These are phyloP conservation scores for Oryza meridionalis DNA, from an alignment of 176 grass and related monocot genomes.

Conservation along the genomic window DNA sequence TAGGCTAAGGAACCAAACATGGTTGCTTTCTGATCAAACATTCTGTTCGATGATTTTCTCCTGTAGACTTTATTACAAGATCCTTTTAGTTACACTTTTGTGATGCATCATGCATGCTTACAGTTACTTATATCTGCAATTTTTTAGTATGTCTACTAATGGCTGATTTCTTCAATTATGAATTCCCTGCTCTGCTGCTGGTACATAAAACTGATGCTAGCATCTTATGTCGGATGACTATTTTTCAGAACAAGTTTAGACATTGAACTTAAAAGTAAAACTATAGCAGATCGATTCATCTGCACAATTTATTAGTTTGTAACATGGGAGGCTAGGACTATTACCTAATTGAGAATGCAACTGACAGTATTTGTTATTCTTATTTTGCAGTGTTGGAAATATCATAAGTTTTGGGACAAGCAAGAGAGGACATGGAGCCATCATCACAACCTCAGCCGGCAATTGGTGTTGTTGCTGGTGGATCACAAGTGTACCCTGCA, in stretches of 20 bases:
- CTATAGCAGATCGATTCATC: not conserved
- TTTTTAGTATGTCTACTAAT: not conserved
- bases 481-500: constrained; percentile 53
- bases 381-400: constrained; percentile 33
- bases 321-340: not conserved
- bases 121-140: not conserved
- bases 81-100: not conserved
- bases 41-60: constrained; percentile 1
- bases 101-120: not conserved
- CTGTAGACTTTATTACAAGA: not conserved
- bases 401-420: constrained; percentile 21
- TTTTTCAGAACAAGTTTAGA: not conserved
- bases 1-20: not conserved
- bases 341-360: constrained; percentile 7
- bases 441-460: constrained; percentile 51
- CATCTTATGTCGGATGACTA: not conserved
- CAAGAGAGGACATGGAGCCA: constrained; percentile 50
- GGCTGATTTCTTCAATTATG: not conserved
- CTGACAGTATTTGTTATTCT: not conserved
- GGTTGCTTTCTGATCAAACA: not conserved
- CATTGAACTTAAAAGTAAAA: not conserved
- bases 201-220: not conserved
- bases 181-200: not conserved
- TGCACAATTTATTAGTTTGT: not conserved
- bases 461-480: constrained; percentile 43